A percentile compares a stretch with the other conserved stretches of the same genome.
Conservation (phyloP, 2,329 filamentous ascomycete genomes). For the Lachnellula willkommii region DNA sequence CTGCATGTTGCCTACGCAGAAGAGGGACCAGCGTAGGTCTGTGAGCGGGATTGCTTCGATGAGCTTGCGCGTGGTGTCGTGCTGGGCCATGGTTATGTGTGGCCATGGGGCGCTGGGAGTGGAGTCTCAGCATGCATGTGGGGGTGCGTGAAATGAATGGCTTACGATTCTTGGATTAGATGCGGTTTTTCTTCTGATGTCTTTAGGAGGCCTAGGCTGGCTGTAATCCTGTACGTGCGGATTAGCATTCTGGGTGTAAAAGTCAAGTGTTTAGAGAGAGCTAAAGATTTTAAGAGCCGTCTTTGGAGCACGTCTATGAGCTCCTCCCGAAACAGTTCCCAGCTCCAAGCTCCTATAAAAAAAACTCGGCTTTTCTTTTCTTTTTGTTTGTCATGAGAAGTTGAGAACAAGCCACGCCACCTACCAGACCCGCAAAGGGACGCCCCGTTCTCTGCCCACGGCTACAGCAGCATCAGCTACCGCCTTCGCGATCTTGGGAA, state of each 20-base stretch:
- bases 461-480: slow-evolving; percentile 32
- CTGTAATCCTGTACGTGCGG: slow-evolving; percentile 27
- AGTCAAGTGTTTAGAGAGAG: too few relatives aligned
- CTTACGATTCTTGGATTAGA: slow-evolving; percentile 33
- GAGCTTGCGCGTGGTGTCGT: slow-evolving; percentile 12
- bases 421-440: slow-evolving; percentile 33
- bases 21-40: slow-evolving; percentile 35
- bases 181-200: slow-evolving; percentile 33
- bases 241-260: too few relatives aligned
- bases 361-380: neutral
- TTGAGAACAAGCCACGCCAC: neutral
- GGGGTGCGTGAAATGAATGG: slow-evolving; percentile 5
- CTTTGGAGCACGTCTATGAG: neutral
- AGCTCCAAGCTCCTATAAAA: neutral
- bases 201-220: slow-evolving; percentile 33
- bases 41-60: slow-evolving; percentile 9
- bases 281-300: too few relatives aligned
- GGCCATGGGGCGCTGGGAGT: slow-evolving; percentile 6
- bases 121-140: neutral
- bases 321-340: neutral
- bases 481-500: slow-evolving; percentile 35
- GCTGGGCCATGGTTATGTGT: slow-evolving; percentile 3
- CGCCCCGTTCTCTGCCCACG: slow-evolving; percentile 32
- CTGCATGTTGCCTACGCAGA: slow-evolving; percentile 35
- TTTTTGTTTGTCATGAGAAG: too few relatives aligned